phyloP scores from a whole-genome alignment of 2,329 filamentous ascomycete species.

The Aspergillus aculeatus region DNA sequence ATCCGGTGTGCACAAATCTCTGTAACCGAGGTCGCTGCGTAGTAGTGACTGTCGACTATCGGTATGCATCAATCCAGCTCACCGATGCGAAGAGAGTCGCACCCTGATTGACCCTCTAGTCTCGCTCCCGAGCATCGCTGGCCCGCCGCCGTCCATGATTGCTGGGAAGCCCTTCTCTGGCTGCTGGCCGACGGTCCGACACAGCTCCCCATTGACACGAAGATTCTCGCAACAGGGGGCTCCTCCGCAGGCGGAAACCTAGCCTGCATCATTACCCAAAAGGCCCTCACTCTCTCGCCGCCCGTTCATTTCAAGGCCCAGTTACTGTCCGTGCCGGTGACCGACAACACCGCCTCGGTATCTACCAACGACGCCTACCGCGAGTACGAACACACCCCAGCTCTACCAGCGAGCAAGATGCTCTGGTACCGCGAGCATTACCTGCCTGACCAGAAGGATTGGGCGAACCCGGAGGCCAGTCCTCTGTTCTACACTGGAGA shows the following conservation, averaged over 20 bases:
- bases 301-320: slow-evolving; percentile 48
- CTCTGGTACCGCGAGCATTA: slow-evolving; percentile 61
- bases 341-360: slow-evolving; percentile 55
- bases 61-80: slow-evolving; percentile 35
- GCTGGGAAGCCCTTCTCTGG: slow-evolving; percentile 57
- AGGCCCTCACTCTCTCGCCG: slow-evolving; percentile 41
- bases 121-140: slow-evolving; percentile 58
- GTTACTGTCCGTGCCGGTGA: slow-evolving; percentile 58
- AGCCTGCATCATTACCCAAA: slow-evolving; percentile 55
- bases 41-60: slow-evolving; percentile 57
- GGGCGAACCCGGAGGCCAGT: slow-evolving; percentile 54
- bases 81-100: not conserved
- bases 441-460: slow-evolving; percentile 49
- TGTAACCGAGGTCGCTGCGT: slow-evolving; percentile 52
- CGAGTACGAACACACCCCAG: slow-evolving; percentile 52
- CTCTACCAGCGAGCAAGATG: slow-evolving; percentile 58
- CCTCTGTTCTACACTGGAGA: slow-evolving; percentile 53
- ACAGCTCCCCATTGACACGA: slow-evolving; percentile 42
- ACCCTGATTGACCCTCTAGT: slow-evolving; percentile 28
- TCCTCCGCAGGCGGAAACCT: slow-evolving; percentile 56
- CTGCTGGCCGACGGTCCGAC: slow-evolving; percentile 39
- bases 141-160: slow-evolving; percentile 58
- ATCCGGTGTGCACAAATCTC: slow-evolving; percentile 56
- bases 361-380: slow-evolving; percentile 50
- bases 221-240: slow-evolving; percentile 50